Evolutionary conservation across 306 rosid genomes (phyloP).

Genomic region (Quillaja saponaria): DNA sequence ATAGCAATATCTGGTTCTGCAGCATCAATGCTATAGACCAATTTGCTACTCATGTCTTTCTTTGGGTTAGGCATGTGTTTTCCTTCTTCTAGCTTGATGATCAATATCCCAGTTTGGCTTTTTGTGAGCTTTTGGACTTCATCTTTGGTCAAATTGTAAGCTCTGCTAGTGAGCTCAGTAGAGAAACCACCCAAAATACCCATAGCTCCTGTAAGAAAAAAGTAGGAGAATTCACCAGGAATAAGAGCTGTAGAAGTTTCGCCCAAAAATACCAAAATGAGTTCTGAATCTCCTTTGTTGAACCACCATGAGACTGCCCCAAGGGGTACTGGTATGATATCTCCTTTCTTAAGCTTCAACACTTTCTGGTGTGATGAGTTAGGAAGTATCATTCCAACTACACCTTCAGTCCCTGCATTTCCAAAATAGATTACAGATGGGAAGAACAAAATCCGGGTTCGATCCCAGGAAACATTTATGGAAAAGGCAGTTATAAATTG

Average conservation of each 20-base stretch:
- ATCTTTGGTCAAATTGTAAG: conserved; percentile 27
- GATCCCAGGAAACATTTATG: no score
- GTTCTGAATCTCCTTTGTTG: conserved; percentile 52
- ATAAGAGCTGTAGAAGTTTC: conserved; percentile 42
- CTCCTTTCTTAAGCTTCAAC: conserved; percentile 52
- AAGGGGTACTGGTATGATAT: conserved; percentile 48
- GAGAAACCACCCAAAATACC: conserved; percentile 52
- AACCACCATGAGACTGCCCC: conserved; percentile 78
- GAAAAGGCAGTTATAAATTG: not conserved
- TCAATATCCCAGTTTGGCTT: conserved; percentile 45
- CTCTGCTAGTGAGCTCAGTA: conserved; percentile 33
- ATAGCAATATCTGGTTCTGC: conserved; percentile 16
- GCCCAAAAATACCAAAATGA: conserved; percentile 45
- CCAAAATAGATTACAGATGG: no score
- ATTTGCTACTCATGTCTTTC: not conserved
- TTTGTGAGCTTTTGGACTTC: conserved; percentile 42
- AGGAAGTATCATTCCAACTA: conserved; percentile 46
- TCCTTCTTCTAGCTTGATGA: conserved; percentile 33
- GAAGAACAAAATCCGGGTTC: no score
- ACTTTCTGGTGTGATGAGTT: conserved; percentile 42
- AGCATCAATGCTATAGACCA: conserved; percentile 46
- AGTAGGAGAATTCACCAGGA: conserved; percentile 52
- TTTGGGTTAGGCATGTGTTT: conserved; percentile 44
- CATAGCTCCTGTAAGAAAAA: conserved; percentile 44
- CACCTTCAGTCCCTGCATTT: conserved; percentile 44